These are phyloP conservation scores for Colletotrichum musae DNA, from an alignment of 2,329 filamentous ascomycete genomes.

Conservation along the genomic window DNA sequence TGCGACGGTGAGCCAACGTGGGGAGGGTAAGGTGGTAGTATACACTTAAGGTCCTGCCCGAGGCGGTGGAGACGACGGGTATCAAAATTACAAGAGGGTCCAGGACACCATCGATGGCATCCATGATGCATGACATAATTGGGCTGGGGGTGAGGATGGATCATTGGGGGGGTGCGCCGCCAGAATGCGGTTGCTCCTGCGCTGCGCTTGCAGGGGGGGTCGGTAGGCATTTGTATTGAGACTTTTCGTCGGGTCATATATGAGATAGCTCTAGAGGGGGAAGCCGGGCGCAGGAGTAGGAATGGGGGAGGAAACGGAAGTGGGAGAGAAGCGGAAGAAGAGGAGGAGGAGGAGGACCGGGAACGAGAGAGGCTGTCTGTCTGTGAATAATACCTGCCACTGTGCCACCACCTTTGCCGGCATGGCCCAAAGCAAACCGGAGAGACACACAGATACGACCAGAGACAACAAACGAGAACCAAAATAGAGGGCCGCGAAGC, in stretches of 20 bases:
- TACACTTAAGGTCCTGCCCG: conserved; percentile 33
- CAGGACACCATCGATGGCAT: conserved; percentile 50
- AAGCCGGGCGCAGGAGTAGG: not conserved
- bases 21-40: conserved; percentile 22
- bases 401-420: not conserved
- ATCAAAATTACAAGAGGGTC: conserved; percentile 54
- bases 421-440: conserved; percentile 4
- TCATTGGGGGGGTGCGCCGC: conserved; percentile 33
- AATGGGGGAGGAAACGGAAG: conserved; percentile 7
- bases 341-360: not conserved
- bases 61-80: conserved; percentile 43
- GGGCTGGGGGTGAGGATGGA: conserved; percentile 43
- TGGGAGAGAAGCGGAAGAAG: not conserved
- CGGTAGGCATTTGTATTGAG: conserved; percentile 37
- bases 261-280: conserved; percentile 16
- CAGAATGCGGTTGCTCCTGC: conserved; percentile 31
- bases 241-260: conserved; percentile 41
- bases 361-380: not conserved
- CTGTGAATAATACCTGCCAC: not conserved
- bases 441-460: conserved; percentile 10
- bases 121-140: conserved; percentile 64
- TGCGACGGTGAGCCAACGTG: conserved; percentile 39
- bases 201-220: conserved; percentile 40
- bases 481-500: conserved; percentile 15
- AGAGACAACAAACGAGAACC: conserved; percentile 15